Conservation (phyloP, 2,329 filamentous ascomycete genomes). For the Thielaviopsis ethacetica region DNA sequence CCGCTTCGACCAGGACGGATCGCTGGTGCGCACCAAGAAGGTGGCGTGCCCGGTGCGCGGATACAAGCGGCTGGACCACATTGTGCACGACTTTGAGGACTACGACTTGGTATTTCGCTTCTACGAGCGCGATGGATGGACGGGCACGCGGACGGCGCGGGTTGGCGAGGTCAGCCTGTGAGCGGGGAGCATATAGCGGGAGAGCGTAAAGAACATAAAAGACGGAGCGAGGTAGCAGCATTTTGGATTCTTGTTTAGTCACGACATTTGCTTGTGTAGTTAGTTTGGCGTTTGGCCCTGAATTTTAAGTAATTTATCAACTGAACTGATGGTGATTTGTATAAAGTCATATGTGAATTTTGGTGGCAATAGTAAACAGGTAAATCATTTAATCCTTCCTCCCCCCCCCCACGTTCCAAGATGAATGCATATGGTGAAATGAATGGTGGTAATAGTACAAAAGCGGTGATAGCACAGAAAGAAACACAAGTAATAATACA, state of each 20-base stretch:
- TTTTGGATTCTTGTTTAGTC: background rate
- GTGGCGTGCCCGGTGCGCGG: constrained; percentile 47
- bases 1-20: constrained; percentile 6
- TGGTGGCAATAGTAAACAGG: too few relatives aligned
- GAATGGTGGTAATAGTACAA: background rate
- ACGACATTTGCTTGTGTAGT: background rate
- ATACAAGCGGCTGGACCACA: constrained; percentile 80
- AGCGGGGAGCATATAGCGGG: too few relatives aligned
- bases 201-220: background rate
- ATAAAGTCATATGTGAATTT: background rate
- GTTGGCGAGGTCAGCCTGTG: constrained; percentile 30
- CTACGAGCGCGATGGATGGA: constrained; percentile 79
- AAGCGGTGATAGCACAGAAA: background rate
- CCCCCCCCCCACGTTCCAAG: too few relatives aligned
- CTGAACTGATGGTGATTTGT: background rate
- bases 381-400: background rate
- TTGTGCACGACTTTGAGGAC: constrained; percentile 93
- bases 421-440: background rate
- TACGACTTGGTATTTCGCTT: constrained; percentile 95
- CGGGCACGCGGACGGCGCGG: constrained; percentile 33
- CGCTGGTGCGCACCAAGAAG: constrained; percentile 24
- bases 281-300: background rate
- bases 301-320: too few relatives aligned
- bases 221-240: background rate
- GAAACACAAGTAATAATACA: constrained; percentile 5